These are phyloP conservation scores for Claviceps fusiformis DNA, from an alignment of 2,329 filamentous ascomycete species.

Conservation along the genomic window DNA sequence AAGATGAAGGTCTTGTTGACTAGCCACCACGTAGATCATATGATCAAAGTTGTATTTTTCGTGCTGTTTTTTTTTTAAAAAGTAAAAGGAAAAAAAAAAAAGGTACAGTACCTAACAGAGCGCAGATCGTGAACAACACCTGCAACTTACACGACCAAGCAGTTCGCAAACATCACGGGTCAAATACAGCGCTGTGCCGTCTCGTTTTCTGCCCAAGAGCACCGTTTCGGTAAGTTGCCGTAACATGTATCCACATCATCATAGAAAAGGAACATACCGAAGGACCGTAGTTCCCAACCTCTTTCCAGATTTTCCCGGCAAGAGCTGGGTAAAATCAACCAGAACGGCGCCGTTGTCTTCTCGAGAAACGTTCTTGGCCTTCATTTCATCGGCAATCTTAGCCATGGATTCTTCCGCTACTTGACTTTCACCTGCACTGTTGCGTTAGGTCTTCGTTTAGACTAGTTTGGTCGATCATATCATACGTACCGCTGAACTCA, in stretches of 20 bases:
- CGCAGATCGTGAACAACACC: background rate
- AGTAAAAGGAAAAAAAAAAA: no score
- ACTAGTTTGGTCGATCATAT: background rate
- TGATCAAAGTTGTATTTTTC: conserved; percentile 56
- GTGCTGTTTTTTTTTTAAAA: no score
- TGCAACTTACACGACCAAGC: conserved; percentile 36
- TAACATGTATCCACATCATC: background rate
- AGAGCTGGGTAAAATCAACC: conserved; percentile 56
- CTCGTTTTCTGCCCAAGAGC: conserved; percentile 35
- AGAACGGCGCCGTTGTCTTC: conserved; percentile 61
- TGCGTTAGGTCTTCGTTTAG: background rate
- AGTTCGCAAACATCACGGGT: conserved; percentile 68
- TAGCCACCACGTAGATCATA: conserved; percentile 68
- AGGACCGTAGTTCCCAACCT: conserved; percentile 58
- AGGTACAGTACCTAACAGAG: background rate
- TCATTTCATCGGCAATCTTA: conserved; percentile 45
- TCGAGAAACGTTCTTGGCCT: conserved; percentile 50
- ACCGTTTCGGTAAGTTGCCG: background rate
- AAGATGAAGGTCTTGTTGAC: conserved; percentile 58
- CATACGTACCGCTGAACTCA: conserved; percentile 33
- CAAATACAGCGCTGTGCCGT: conserved; percentile 64
- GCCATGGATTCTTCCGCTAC: conserved; percentile 55
- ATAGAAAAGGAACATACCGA: conserved; percentile 21
- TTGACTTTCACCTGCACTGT: conserved; percentile 55
- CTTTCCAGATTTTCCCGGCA: conserved; percentile 53